Percentiles rank a stretch among this genome's conserved stretches.
Conservation (phyloP, 2,329 filamentous ascomycete genomes). For the Monilinia fructicola region DNA sequence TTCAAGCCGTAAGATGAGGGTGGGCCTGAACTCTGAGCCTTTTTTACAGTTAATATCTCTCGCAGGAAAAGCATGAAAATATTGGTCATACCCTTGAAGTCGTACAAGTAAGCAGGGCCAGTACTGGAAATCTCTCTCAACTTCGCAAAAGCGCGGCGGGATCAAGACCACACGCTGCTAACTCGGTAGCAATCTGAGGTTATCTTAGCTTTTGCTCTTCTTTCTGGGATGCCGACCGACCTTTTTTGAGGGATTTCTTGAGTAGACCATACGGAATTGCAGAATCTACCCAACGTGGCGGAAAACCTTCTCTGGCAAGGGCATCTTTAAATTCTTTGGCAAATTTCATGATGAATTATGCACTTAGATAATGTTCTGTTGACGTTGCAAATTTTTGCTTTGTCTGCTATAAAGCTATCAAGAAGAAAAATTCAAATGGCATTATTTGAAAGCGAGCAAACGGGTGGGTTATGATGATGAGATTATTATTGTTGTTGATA, state of each 20-base stretch:
- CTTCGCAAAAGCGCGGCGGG: constrained; percentile 22
- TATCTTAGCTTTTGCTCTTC: constrained; percentile 10
- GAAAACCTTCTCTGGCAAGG: constrained; percentile 71
- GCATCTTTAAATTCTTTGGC: constrained; percentile 72
- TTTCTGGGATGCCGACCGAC: constrained; percentile 50
- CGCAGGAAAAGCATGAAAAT: neutral
- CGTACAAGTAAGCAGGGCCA: constrained; percentile 49
- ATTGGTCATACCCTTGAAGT: constrained; percentile 50
- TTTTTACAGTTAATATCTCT: constrained; percentile 15
- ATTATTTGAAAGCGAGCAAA: constrained; percentile 3
- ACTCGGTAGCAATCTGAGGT: constrained; percentile 19
- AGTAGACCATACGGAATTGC: constrained; percentile 82
- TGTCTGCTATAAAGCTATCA: constrained; percentile 13
- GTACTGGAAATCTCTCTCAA: constrained; percentile 26
- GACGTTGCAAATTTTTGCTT: neutral
- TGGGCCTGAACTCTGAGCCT: constrained; percentile 59
- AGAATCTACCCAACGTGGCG: constrained; percentile 66
- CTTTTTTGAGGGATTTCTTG: constrained; percentile 83
- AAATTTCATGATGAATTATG: constrained; percentile 69
- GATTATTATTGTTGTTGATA: constrained; percentile 4
- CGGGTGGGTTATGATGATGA: neutral
- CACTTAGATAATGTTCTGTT: neutral
- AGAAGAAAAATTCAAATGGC: neutral
- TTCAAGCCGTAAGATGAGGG: constrained; percentile 65
- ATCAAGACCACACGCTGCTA: constrained; percentile 19